Conservation (phyloP, 768 basidiomycete genomes). For the Leccinum truebloodii region DNA sequence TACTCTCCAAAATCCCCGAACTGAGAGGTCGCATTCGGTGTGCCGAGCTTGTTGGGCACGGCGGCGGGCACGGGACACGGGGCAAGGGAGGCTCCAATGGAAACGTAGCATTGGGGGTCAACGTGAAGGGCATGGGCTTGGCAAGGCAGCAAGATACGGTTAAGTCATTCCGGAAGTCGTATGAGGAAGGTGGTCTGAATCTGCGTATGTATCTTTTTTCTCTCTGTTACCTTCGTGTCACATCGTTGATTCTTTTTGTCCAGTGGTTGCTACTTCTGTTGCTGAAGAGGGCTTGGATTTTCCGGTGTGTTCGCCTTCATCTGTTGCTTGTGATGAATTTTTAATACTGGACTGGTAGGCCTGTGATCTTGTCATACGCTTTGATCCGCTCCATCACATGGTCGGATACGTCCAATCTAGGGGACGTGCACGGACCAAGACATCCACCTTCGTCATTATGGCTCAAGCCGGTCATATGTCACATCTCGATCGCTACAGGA, state of each 20-base stretch:
- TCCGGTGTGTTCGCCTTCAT: slow-evolving; percentile 48
- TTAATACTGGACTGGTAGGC: slow-evolving; percentile 47
- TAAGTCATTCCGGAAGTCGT: slow-evolving; percentile 62
- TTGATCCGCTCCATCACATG: slow-evolving; percentile 80
- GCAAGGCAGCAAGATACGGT: slow-evolving; percentile 61
- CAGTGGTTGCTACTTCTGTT: slow-evolving; percentile 82
- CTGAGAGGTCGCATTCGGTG: slow-evolving; percentile 58
- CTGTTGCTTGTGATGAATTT: background rate
- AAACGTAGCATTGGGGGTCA: slow-evolving; percentile 32
- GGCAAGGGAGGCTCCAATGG: slow-evolving; percentile 18
- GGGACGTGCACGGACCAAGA: slow-evolving; percentile 76
- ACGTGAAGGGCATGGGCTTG: slow-evolving; percentile 51
- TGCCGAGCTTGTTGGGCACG: slow-evolving; percentile 73
- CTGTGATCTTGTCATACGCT: slow-evolving; percentile 85
- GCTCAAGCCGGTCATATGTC: slow-evolving; percentile 58
- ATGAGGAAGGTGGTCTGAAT: slow-evolving; percentile 65
- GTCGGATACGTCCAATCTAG: slow-evolving; percentile 88
- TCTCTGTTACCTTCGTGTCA: background rate
- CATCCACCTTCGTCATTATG: slow-evolving; percentile 83
- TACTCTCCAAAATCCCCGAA: slow-evolving; percentile 61
- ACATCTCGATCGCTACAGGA: slow-evolving; percentile 58
- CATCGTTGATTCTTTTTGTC: slow-evolving; percentile 1
- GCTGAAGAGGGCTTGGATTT: slow-evolving; percentile 95
- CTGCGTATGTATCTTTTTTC: slow-evolving; percentile 49
- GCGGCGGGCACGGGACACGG: slow-evolving; percentile 37